A percentile compares a stretch with the other conserved stretches of the same genome.
Evolutionary conservation across 768 basidiomycete species (phyloP).

Genomic region (Hypholoma sublateritium): DNA sequence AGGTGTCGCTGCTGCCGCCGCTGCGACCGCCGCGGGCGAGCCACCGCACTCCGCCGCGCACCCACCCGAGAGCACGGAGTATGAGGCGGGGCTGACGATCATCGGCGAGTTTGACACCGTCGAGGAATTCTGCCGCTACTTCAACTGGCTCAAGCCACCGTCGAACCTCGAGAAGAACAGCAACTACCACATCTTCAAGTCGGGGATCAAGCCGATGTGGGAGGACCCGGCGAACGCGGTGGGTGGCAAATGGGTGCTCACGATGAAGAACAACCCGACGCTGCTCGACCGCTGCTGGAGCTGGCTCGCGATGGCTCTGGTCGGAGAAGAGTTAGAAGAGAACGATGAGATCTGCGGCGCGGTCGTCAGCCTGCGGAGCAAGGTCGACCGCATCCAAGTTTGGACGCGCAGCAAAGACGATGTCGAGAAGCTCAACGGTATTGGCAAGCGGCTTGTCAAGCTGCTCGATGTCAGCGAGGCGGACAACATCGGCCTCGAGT

Average conservation of each 20-base stretch:
- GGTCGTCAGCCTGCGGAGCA: slow-evolving; percentile 83
- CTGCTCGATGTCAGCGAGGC: slow-evolving; percentile 81
- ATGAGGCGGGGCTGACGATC: slow-evolving; percentile 83
- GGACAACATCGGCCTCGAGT: slow-evolving; percentile 85
- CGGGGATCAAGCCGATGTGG: slow-evolving; percentile 96
- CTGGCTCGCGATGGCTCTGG: slow-evolving; percentile 88
- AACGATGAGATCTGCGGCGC: slow-evolving; percentile 80
- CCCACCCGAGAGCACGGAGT: slow-evolving; percentile 67
- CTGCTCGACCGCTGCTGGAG: slow-evolving; percentile 87
- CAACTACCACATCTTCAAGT: slow-evolving; percentile 95
- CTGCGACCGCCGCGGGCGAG: slow-evolving; percentile 41
- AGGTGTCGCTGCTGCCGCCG: slow-evolving; percentile 18
- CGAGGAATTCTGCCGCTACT: slow-evolving; percentile 87
- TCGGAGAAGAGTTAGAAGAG: slow-evolving; percentile 77
- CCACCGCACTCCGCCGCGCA: slow-evolving; percentile 56
- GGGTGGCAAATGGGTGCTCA: slow-evolving; percentile 94
- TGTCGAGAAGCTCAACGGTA: slow-evolving; percentile 78
- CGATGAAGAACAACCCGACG: slow-evolving; percentile 81
- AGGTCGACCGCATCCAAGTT: slow-evolving; percentile 88
- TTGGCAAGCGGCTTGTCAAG: slow-evolving; percentile 82
- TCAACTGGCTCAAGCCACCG: slow-evolving; percentile 93
- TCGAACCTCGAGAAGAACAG: slow-evolving; percentile 86
- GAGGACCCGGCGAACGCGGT: slow-evolving; percentile 90
- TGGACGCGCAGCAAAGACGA: slow-evolving; percentile 90
- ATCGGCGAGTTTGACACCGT: slow-evolving; percentile 92